Conservation (phyloP, 305 asterid species). For the Fraxinus albicans region DNA sequence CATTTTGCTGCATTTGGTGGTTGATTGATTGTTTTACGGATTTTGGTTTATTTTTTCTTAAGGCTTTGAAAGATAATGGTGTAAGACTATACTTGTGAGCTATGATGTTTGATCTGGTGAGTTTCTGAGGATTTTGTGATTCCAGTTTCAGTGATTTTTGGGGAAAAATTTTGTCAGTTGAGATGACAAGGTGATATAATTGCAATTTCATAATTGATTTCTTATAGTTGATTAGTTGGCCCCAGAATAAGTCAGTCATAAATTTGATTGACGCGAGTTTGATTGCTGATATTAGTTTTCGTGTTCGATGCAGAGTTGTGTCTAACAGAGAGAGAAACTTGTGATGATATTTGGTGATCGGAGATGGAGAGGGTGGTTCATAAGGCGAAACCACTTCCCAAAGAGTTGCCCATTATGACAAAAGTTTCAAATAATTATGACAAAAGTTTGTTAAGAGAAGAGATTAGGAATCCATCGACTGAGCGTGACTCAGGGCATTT, state of each 20-base stretch:
- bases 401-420: conserved; percentile 43
- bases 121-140: neutral
- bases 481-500: conserved; percentile 36
- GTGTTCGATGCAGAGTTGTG: conserved; percentile 32
- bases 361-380: conserved; percentile 63
- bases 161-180: neutral
- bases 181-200: neutral
- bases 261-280: conserved; percentile 18
- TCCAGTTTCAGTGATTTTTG: neutral
- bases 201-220: neutral
- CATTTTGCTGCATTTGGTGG: neutral
- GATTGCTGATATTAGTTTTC: conserved; percentile 16
- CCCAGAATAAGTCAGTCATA: neutral
- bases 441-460: conserved; percentile 38
- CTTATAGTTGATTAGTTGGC: neutral
- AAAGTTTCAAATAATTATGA: conserved; percentile 31
- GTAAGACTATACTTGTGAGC: neutral
- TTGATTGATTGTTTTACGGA: neutral
- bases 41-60: neutral
- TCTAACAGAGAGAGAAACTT: conserved; percentile 25
- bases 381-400: conserved; percentile 49
- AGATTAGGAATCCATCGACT: conserved; percentile 32
- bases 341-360: conserved; percentile 58
- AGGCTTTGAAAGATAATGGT: neutral
- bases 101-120: neutral